Conservation (phyloP, 2,329 filamentous ascomycete species). For the Myrmaecium sp. region DNA sequence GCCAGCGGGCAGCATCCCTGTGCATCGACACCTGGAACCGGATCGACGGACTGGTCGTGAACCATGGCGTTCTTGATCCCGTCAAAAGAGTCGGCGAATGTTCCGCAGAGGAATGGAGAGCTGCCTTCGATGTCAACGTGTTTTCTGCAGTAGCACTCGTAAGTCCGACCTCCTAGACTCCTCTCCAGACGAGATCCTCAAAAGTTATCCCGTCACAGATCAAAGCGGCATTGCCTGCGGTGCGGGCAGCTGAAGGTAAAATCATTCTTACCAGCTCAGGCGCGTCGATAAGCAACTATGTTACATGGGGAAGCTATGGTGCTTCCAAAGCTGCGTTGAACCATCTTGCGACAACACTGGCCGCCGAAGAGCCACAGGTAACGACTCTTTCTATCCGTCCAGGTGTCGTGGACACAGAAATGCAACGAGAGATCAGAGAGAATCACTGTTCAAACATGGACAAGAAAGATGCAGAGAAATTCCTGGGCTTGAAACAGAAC, state of each 20-base stretch:
- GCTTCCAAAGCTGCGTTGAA: slow-evolving; percentile 72
- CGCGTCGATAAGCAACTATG: slow-evolving; percentile 45
- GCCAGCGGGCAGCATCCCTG: slow-evolving; percentile 44
- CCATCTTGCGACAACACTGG: slow-evolving; percentile 56
- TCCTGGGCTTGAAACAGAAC: slow-evolving; percentile 49
- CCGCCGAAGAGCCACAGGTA: slow-evolving; percentile 60
- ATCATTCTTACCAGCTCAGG: slow-evolving; percentile 70
- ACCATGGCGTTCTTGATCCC: slow-evolving; percentile 70
- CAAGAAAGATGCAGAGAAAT: slow-evolving; percentile 41
- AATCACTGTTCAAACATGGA: slow-evolving; percentile 47
- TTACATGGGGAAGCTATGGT: slow-evolving; percentile 62
- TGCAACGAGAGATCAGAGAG: slow-evolving; percentile 72
- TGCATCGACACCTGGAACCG: slow-evolving; percentile 51
- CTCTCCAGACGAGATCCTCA: slow-evolving; percentile 5
- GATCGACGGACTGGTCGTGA: slow-evolving; percentile 71
- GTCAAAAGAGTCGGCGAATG: slow-evolving; percentile 53
- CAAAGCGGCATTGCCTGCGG: slow-evolving; percentile 50
- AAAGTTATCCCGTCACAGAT: slow-evolving; percentile 31
- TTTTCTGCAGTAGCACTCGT: slow-evolving; percentile 70
- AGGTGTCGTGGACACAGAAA: slow-evolving; percentile 73
- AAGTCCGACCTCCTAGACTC: slow-evolving; percentile 13
- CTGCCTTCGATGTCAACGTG: slow-evolving; percentile 67
- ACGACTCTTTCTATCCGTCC: slow-evolving; percentile 58
- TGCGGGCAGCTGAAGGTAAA: slow-evolving; percentile 51
- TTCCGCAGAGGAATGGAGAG: slow-evolving; percentile 57